These are phyloP conservation scores for Aspergillus spinulosporus DNA, from an alignment of 2,329 filamentous ascomycete species.

Conservation along the genomic window DNA sequence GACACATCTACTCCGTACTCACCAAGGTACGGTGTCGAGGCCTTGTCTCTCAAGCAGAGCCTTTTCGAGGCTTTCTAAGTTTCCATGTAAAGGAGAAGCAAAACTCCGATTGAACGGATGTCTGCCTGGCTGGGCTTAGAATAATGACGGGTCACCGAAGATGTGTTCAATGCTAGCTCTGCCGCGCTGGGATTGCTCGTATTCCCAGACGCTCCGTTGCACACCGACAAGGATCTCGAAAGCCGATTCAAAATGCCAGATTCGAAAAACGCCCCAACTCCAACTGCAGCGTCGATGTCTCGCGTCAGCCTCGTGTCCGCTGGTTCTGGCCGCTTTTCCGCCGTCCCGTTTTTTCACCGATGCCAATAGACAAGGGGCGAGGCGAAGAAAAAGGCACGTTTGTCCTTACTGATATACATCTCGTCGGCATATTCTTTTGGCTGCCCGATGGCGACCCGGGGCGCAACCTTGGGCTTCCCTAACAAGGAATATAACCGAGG, in stretches of 20 bases:
- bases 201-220: neutral
- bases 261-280: neutral
- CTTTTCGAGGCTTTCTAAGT: too few relatives aligned
- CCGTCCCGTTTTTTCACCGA: neutral
- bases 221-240: conserved; percentile 8
- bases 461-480: conserved; percentile 9
- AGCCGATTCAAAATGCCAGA: conserved; percentile 5
- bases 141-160: neutral
- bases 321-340: neutral
- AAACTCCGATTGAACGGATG: neutral
- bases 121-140: conserved; percentile 1
- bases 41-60: too few relatives aligned
- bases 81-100: too few relatives aligned
- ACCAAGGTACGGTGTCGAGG: too few relatives aligned
- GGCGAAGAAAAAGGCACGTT: neutral
- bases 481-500: conserved; percentile 27
- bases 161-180: neutral
- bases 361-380: neutral
- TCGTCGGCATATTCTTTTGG: conserved; percentile 6
- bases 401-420: neutral
- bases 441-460: neutral
- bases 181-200: neutral
- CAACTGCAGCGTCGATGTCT: neutral
- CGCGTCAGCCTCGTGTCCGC: neutral
- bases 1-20: neutral